A percentile compares a stretch with the other conserved stretches of the same genome.
phyloP scores from a whole-genome alignment of 768 basidiomycete species.

The Hericium coralloides region DNA sequence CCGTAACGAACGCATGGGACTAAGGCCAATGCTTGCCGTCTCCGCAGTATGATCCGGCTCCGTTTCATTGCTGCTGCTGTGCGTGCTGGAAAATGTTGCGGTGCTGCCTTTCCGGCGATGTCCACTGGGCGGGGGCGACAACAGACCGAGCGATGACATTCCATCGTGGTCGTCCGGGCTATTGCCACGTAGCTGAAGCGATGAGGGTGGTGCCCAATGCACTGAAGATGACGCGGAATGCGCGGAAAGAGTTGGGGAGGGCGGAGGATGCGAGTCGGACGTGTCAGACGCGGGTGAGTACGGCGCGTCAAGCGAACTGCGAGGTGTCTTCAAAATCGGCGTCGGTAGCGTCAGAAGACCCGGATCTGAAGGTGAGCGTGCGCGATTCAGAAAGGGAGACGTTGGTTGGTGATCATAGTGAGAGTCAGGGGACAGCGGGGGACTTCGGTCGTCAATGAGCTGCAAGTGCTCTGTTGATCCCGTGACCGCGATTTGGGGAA shows the following conservation, averaged over 20 bases:
- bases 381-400: background rate
- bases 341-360: slow-evolving; percentile 6
- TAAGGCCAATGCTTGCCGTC: slow-evolving; percentile 9
- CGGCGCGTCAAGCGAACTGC: slow-evolving; percentile 24
- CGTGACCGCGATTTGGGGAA: slow-evolving; percentile 13
- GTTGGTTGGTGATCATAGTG: background rate
- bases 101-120: slow-evolving; percentile 52
- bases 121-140: slow-evolving; percentile 28
- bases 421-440: background rate
- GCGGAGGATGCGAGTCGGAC: slow-evolving; percentile 37
- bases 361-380: slow-evolving; percentile 2
- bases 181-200: slow-evolving; percentile 58
- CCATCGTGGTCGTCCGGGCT: slow-evolving; percentile 50
- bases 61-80: slow-evolving; percentile 37
- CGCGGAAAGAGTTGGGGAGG: slow-evolving; percentile 70
- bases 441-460: background rate
- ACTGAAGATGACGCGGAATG: slow-evolving; percentile 34
- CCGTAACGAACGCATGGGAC: slow-evolving; percentile 16
- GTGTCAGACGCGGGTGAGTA: slow-evolving; percentile 25
- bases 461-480: slow-evolving; percentile 6
- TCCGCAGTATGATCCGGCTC: slow-evolving; percentile 20
- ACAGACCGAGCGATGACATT: slow-evolving; percentile 40
- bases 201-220: slow-evolving; percentile 37
- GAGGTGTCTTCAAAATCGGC: slow-evolving; percentile 9
- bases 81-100: slow-evolving; percentile 42